Conservation (phyloP, 2,329 filamentous ascomycete genomes). For the Fusarium newnesense region DNA sequence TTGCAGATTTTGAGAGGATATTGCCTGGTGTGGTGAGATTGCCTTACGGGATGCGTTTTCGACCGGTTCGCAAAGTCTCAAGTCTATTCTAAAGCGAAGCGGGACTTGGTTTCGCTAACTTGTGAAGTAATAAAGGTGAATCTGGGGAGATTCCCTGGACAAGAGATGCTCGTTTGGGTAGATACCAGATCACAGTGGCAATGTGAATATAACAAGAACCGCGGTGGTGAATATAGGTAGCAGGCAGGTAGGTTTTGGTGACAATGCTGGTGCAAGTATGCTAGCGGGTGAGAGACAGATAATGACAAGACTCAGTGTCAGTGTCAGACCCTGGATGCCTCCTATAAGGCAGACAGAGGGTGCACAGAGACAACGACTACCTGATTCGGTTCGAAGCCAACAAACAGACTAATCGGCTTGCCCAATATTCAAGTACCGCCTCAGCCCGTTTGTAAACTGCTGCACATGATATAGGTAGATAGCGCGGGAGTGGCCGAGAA, state of each 20-base stretch:
- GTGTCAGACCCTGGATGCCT: constrained; percentile 22
- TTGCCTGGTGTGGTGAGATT: background rate
- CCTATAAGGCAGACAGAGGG: constrained; percentile 14
- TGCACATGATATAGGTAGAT: constrained; percentile 23
- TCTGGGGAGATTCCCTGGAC: background rate
- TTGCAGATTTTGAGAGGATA: background rate
- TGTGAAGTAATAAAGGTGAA: background rate
- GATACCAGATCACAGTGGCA: background rate
- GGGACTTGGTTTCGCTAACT: background rate
- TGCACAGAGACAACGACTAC: constrained; percentile 10
- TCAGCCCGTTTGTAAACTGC: constrained; percentile 28
- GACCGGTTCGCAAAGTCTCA: background rate
- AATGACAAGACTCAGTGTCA: background rate
- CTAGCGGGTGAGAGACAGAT: background rate
- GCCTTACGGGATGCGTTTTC: background rate
- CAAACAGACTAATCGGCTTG: constrained; percentile 4
- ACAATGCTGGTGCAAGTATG: background rate
- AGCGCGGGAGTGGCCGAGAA: constrained; percentile 39
- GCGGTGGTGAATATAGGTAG: background rate
- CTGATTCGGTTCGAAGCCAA: constrained; percentile 7
- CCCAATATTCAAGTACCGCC: constrained; percentile 16
- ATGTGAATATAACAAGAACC: background rate
- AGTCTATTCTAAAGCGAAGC: background rate
- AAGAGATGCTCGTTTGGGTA: background rate
- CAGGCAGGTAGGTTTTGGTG: constrained; percentile 1